Evolutionary conservation across 306 rosid genomes (phyloP).

Genomic region (Acacia crassicarpa): DNA sequence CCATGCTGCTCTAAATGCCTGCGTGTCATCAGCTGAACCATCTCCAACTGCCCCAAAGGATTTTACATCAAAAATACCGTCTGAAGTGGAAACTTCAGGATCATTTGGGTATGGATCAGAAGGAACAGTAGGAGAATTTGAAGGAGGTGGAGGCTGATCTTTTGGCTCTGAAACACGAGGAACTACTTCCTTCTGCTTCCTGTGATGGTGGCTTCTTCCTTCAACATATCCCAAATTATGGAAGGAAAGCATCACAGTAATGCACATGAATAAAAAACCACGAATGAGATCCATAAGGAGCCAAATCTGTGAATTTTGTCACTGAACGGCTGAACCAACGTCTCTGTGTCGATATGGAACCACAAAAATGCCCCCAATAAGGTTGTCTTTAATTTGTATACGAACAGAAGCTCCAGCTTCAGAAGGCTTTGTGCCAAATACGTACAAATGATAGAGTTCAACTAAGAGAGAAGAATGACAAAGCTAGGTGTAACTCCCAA

Average conservation of each 20-base stretch:
- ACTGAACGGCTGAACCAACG: slow-evolving; percentile 11
- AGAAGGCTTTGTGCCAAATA: slow-evolving; percentile 7
- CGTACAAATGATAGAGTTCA: slow-evolving; percentile 14
- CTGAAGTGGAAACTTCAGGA: slow-evolving; percentile 46
- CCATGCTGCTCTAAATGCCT: slow-evolving; percentile 81
- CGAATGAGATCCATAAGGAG: slow-evolving; percentile 44
- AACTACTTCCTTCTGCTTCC: slow-evolving; percentile 35
- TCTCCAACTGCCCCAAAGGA: slow-evolving; percentile 90
- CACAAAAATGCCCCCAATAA: slow-evolving; percentile 11
- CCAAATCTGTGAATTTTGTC: neutral
- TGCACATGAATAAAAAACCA: slow-evolving; percentile 34
- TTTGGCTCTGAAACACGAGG: slow-evolving; percentile 29
- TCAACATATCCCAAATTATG: slow-evolving; percentile 51
- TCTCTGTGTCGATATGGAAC: slow-evolving; percentile 30
- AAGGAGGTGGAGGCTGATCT: slow-evolving; percentile 39
- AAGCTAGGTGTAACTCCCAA: neutral
- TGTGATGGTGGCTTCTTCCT: slow-evolving; percentile 80
- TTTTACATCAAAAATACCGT: slow-evolving; percentile 63
- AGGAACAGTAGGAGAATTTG: slow-evolving; percentile 52
- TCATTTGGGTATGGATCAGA: slow-evolving; percentile 72
- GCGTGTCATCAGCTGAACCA: slow-evolving; percentile 80
- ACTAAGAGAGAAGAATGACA: neutral
- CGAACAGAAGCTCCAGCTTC: slow-evolving; percentile 22
- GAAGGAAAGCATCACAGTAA: slow-evolving; percentile 27
- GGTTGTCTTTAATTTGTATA: slow-evolving; percentile 26